Percentiles rank a stretch among this genome's conserved stretches.
Evolutionary conservation across 1,139 yeast genomes (phyloP).

Genomic region (Wickerhamomyces sp.): DNA sequence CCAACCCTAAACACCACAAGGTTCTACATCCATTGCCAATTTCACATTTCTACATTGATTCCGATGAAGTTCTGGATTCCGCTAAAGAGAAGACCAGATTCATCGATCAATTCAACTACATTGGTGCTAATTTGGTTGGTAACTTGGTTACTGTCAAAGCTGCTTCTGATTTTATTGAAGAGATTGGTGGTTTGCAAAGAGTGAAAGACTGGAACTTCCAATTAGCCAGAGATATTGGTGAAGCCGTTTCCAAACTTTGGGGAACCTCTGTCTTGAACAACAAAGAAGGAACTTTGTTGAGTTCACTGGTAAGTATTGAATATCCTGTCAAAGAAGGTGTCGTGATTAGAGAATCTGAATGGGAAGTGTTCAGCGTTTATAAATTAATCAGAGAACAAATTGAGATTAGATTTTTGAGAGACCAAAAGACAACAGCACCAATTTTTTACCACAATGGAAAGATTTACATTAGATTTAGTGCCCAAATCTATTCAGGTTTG

Average conservation of each 20-base stretch:
- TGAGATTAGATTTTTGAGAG: slow-evolving; percentile 21
- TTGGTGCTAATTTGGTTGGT: slow-evolving; percentile 30
- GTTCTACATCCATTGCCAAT: slow-evolving; percentile 55
- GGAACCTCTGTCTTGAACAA: slow-evolving; percentile 32
- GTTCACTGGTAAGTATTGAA: slow-evolving; percentile 7
- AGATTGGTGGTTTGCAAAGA: slow-evolving; percentile 48
- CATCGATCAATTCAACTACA: slow-evolving; percentile 31
- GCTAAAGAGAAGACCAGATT: slow-evolving; percentile 30
- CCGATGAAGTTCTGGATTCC: slow-evolving; percentile 20
- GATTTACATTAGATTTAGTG: slow-evolving; percentile 48
- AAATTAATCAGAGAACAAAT: slow-evolving; percentile 10
- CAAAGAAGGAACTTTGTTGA: slow-evolving; percentile 20
- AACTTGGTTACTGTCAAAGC: slow-evolving; percentile 26
- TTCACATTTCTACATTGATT: slow-evolving; percentile 39
- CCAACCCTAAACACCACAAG: slow-evolving; percentile 44
- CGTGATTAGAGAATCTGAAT: slow-evolving; percentile 27
- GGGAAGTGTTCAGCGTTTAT: slow-evolving; percentile 7
- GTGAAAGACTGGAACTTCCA: slow-evolving; percentile 40
- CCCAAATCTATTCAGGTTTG: slow-evolving; percentile 54
- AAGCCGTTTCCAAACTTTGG: slow-evolving; percentile 27
- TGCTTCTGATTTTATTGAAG: slow-evolving; percentile 45
- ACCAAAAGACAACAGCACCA: slow-evolving; percentile 44
- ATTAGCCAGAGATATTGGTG: slow-evolving; percentile 39
- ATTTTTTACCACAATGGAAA: slow-evolving; percentile 36
- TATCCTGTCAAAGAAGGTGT: slow-evolving; percentile 33